phyloP scores from a whole-genome alignment of 2,329 filamentous ascomycete genomes.

The Cordyceps fumosorosea region DNA sequence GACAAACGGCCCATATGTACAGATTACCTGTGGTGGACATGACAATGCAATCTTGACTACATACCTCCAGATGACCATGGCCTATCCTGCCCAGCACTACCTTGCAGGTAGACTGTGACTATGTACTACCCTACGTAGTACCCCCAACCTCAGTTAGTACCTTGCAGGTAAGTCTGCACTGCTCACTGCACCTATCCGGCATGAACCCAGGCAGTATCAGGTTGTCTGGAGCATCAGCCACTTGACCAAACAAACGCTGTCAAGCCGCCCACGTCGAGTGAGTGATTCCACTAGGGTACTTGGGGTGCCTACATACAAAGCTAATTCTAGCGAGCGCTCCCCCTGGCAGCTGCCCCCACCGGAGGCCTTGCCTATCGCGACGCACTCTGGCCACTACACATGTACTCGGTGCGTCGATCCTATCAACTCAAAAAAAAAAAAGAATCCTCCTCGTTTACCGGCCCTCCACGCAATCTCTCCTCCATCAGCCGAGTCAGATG shows the following conservation, averaged over 20 bases:
- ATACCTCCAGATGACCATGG: too few species aligned
- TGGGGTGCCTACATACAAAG: too few species aligned
- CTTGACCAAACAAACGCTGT: not conserved
- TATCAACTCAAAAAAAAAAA: not conserved
- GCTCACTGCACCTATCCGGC: too few species aligned
- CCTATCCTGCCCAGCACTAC: too few species aligned
- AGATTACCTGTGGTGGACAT: not conserved
- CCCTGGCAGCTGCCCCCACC: not conserved
- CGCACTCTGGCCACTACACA: not conserved
- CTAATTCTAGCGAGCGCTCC: not conserved
- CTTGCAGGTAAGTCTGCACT: too few species aligned
- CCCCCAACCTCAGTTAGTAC: too few species aligned
- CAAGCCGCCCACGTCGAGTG: not conserved
- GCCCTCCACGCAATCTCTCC: not conserved
- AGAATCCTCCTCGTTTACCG: not conserved
- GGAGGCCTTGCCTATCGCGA: not conserved
- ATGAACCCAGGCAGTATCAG: not conserved
- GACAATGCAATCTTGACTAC: too few species aligned
- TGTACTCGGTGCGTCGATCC: slow-evolving; percentile 1
- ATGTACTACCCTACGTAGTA: too few species aligned
- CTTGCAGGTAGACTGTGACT: too few species aligned
- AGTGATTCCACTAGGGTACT: too few species aligned
- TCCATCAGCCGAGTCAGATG: slow-evolving; percentile 5
- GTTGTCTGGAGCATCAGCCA: not conserved
- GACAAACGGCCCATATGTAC: not conserved